phyloP scores from a whole-genome alignment of 208 protist genomes.

The Kentomonas sorsogonicus region DNA sequence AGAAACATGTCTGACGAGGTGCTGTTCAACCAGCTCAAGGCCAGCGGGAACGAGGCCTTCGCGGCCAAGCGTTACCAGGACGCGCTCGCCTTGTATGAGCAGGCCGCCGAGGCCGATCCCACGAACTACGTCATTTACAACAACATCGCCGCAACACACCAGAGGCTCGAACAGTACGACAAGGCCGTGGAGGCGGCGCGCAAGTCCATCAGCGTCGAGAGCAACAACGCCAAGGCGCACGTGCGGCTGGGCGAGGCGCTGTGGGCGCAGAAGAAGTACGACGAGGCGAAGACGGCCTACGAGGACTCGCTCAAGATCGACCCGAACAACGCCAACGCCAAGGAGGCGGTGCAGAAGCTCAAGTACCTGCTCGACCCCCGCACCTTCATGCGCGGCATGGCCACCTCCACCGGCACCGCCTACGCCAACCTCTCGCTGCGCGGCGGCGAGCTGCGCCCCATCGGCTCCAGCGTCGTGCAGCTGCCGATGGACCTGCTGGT shows the following conservation, averaged over 20 bases:
- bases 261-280: neutral
- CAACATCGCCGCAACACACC: neutral
- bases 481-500: too few species aligned
- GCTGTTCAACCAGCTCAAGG: neutral
- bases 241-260: neutral
- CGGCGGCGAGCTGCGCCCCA: too few species aligned
- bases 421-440: neutral
- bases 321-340: neutral
- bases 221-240: neutral
- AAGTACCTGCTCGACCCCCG: too few species aligned
- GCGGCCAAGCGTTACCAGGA: too few species aligned
- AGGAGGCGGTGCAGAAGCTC: neutral
- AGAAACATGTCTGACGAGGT: neutral
- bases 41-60: neutral
- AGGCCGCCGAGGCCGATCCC: neutral
- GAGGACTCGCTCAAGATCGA: neutral
- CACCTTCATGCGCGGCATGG: neutral
- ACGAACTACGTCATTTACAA: neutral
- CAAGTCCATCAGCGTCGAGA: neutral
- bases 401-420: neutral
- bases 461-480: too few species aligned
- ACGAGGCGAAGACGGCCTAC: neutral
- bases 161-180: neutral
- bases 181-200: neutral
- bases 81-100: neutral